A percentile compares a stretch with the other conserved stretches of the same genome.
Evolutionary conservation across 148 eudicot genomes (phyloP).

Genomic region (Suaeda aralocaspica): DNA sequence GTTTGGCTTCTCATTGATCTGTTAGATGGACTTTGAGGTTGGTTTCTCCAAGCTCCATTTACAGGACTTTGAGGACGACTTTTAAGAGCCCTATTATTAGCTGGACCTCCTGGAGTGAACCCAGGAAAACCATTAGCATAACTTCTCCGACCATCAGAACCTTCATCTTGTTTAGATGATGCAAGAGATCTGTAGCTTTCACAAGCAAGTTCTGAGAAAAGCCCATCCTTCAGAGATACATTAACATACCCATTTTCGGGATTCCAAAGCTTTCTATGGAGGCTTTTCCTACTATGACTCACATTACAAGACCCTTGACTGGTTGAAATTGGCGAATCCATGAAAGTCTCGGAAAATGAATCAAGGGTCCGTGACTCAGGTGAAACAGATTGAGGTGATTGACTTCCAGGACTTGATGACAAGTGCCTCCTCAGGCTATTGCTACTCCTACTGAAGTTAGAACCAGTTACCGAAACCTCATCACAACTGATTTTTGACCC

Average conservation of each 20-base stretch:
- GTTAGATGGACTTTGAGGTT: constrained; percentile 60
- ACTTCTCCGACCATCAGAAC: constrained; percentile 27
- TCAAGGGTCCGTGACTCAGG: constrained; percentile 76
- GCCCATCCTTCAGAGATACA: constrained; percentile 73
- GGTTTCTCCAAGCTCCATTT: constrained; percentile 34
- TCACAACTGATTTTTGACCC: constrained; percentile 49
- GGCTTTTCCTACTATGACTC: constrained; percentile 36
- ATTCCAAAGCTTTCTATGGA: constrained; percentile 64
- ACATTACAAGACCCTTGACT: constrained; percentile 39
- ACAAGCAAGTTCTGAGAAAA: constrained; percentile 50
- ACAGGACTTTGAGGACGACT: constrained; percentile 62
- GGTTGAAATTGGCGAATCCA: constrained; percentile 56
- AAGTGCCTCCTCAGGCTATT: constrained; percentile 34
- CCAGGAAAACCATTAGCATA: constrained; percentile 56
- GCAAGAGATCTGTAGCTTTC: constrained; percentile 29
- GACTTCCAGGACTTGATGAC: constrained; percentile 39
- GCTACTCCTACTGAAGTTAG: constrained; percentile 40
- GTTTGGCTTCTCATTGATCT: constrained; percentile 46
- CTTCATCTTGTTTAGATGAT: constrained; percentile 37
- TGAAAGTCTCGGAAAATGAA: constrained; percentile 49
- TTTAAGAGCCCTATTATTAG: constrained; percentile 30
- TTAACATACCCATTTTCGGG: constrained; percentile 60
- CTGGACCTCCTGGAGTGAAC: constrained; percentile 37
- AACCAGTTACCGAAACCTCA: constrained; percentile 51
- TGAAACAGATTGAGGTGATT: constrained; percentile 54